Evolutionary conservation across 805 yeast genomes (phyloP), one percentile per base, ranked within the genome.

Genomic region (Wickerhamiella bombiphila): DNA sequence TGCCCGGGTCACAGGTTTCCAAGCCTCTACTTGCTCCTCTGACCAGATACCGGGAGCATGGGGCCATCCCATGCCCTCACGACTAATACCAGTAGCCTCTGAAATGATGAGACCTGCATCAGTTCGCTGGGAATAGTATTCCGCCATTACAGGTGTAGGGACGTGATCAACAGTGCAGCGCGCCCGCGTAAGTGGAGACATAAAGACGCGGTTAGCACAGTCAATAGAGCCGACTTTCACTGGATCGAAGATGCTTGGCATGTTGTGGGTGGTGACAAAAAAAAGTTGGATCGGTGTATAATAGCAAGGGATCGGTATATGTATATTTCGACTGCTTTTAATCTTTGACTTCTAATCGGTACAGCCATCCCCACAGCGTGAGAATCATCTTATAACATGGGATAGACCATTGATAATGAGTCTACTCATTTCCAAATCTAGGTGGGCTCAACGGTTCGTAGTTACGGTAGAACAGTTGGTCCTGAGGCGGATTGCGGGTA

Each of bases 91-190:
- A 1, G 76, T 66, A 6, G 72, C 80, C 52, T 76, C 83, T 6
- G 72, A 56, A 45, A 72, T 63, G 16, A 75, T 39, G 43, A 77
- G 54, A 38, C 60, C 45, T 37, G 59, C 56, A 37, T 56, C 48
- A 1, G 82, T 66, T 42, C 80, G 63, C 47, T 72, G 70, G 21
- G 50, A 60, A 51, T 76, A 77, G 55, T 76, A 74, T 38, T 65
- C 58, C n/a, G 53, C 53, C 39, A 63, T 58, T 38, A 67, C 59
- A 66, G 70, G 8, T 63, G 57, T 42, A 8, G 76, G 69, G 22
- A 61, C 59, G 40, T 53, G 56, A 29, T 47, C 31, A 5, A 16
- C 35, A 3, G 54, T 46, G 26, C 42, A 43, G 42, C 76, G 58
- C 29, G 45, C 26, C 42, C 77, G 56, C 13, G 75, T 69, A 35